Conservation (phyloP, 805 yeast species). For the Metschnikowia similis region DNA sequence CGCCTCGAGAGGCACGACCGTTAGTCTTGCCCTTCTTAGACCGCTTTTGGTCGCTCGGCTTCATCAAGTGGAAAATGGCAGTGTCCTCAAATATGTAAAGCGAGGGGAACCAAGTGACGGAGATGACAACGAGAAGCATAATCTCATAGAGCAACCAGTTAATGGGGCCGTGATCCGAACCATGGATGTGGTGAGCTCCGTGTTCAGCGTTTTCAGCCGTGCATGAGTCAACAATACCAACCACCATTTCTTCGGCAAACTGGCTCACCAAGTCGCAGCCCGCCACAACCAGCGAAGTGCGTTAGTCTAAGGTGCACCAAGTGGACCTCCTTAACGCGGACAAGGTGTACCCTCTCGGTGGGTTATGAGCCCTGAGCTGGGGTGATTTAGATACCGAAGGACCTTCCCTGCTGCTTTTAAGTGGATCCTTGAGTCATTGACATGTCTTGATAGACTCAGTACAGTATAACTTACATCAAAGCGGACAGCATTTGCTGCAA, state of each 20-base stretch:
- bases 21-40: background rate
- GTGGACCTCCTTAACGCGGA: no score
- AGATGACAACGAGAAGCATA: slow-evolving; percentile 18
- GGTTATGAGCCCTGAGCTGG: no score
- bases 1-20: background rate
- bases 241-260: slow-evolving; percentile 67
- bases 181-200: slow-evolving; percentile 40
- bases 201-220: slow-evolving; percentile 21
- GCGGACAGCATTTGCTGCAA: no score
- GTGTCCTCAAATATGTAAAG: slow-evolving; percentile 30
- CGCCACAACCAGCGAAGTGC: slow-evolving; percentile 81
- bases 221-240: slow-evolving; percentile 29
- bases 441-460: no score
- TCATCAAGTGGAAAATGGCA: slow-evolving; percentile 31
- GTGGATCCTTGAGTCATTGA: no score
- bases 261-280: slow-evolving; percentile 89
- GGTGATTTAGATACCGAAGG: no score
- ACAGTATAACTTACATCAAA: no score
- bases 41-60: background rate
- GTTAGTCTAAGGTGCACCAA: no score
- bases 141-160: slow-evolving; percentile 31
- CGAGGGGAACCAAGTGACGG: slow-evolving; percentile 30
- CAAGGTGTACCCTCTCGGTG: no score
- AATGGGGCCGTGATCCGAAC: slow-evolving; percentile 14
- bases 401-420: no score